These are phyloP conservation scores for Thielaviopsis cerberus DNA, from an alignment of 2,329 filamentous ascomycete species.

Conservation along the genomic window DNA sequence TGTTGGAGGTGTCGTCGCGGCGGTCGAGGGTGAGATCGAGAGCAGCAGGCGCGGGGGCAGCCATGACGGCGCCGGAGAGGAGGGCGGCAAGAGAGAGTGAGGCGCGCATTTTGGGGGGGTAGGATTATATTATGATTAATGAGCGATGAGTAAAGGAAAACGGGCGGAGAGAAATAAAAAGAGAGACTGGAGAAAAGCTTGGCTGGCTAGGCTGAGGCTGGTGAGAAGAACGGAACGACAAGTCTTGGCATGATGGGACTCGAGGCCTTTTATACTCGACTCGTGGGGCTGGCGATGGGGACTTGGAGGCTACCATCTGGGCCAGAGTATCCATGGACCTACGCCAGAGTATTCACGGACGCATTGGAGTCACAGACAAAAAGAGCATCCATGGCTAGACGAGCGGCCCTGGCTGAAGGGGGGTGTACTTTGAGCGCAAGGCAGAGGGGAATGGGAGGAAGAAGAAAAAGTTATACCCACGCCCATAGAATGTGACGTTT, in stretches of 20 bases:
- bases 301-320: not conserved
- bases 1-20: conserved; percentile 10
- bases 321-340: too few species aligned
- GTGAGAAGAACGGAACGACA: not conserved
- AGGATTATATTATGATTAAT: too few species aligned
- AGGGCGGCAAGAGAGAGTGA: not conserved
- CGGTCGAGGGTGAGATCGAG: not conserved
- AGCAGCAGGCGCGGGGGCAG: conserved; percentile 1
- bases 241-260: not conserved
- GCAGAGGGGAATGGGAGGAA: too few species aligned
- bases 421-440: too few species aligned
- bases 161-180: not conserved
- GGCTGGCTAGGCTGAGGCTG: not conserved
- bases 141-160: not conserved
- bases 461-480: too few species aligned
- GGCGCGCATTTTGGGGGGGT: conserved; percentile 5
- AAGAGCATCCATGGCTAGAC: too few species aligned
- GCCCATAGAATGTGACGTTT: too few species aligned
- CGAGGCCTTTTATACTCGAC: not conserved
- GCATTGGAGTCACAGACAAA: too few species aligned
- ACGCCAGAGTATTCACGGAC: too few species aligned
- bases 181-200: not conserved
- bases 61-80: not conserved
- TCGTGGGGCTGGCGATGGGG: not conserved
- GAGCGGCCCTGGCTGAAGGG: too few species aligned